Conservation (phyloP, 495 filamentous ascomycete genomes). For the Penicillium daleae region DNA sequence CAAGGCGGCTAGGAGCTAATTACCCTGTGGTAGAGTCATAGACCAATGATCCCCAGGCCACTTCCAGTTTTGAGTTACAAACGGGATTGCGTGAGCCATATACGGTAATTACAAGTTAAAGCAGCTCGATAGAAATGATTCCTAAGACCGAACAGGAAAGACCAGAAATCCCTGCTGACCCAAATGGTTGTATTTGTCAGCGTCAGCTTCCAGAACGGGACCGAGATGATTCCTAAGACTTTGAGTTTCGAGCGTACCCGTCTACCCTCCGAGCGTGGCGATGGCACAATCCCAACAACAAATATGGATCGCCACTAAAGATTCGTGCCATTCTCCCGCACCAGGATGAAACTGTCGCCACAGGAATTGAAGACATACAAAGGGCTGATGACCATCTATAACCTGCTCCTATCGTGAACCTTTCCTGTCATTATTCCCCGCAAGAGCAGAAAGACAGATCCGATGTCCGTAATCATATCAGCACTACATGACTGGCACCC, state of each 20-base stretch:
- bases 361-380: not conserved
- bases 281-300: not conserved
- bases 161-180: not conserved
- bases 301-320: not conserved
- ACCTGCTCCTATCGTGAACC: not conserved
- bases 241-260: not conserved
- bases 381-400: not conserved
- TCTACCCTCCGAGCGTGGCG: not conserved
- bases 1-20: no score
- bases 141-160: not conserved
- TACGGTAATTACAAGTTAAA: no score
- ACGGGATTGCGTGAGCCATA: no score
- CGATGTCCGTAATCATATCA: constrained; percentile 9
- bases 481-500: constrained; percentile 26
- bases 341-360: not conserved
- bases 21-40: no score
- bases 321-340: not conserved
- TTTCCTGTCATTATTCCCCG: not conserved
- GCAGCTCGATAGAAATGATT: not conserved
- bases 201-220: not conserved
- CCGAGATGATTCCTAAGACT: constrained; percentile 2
- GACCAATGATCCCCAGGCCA: no score
- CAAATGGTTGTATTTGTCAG: not conserved
- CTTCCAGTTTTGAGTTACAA: no score
- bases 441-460: not conserved